Base-by-base conservation (phyloP, 2,329 filamentous ascomycete genomes). In the Exophiala dermatitidis region DNA sequence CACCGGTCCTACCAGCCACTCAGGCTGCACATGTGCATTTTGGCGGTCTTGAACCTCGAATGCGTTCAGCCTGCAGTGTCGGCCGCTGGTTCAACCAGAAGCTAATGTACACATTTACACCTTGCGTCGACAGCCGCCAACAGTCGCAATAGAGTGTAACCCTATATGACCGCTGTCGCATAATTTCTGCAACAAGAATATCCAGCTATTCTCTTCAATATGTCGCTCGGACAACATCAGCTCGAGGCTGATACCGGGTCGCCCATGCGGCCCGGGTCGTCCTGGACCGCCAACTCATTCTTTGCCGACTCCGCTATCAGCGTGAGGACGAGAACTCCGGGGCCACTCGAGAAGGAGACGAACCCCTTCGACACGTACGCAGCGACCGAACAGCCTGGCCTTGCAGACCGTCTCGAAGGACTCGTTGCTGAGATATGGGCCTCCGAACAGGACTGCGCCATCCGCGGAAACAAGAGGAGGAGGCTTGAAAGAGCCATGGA, bases 261-360 rank as follows among this genome's bases (percentile, higher is more conserved):
- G 4, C 54, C 52, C 37, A 53, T 40, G 26, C 52, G 56, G 10
- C 58, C 60, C n/a, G 41, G 56, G 38, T 62, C 60, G 41, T 49
- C 51, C 5, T 59, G 36, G 52, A 63, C 61, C 34, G 53, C 46
- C 42, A 49, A 53, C 48, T 63, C 61, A 10, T 56, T 64, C 50
- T 62, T 64, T 55, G 54, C 64, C 52, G 62, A 64, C 56, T 61
- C 58, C 49, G 59, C 64, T 48, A 63, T 65, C 58, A 59, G 63
- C 44, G 53, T 67, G 47, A 59, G 63, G 32, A 55, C 54, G 7
- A 46, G 46, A 19, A 59, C 58, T 28, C 59, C 59, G 10, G 53
- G 43, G 10, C 37, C 44, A 10, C 29, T 44, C 10, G 56, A 61
- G 12, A 52, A 61, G 52, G 37, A 52, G 4, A 29, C 28, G 33